Evolutionary conservation across 208 protist species (phyloP).

Genomic region (Leishmania lainsoni): DNA sequence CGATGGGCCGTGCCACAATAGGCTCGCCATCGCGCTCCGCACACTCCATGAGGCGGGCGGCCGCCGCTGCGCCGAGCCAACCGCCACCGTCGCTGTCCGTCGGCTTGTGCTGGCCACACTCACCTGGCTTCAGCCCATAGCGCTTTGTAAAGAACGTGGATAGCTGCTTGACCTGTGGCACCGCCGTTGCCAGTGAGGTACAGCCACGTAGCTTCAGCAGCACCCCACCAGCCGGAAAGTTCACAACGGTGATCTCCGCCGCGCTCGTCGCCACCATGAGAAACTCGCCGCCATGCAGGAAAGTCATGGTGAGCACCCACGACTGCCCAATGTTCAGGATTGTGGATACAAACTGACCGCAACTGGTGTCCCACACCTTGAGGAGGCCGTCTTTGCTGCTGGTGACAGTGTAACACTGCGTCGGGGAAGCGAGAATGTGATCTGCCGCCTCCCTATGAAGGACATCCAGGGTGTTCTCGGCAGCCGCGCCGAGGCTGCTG

Average conservation of each 20-base stretch:
- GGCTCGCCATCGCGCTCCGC: constrained; percentile 35
- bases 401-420: constrained; percentile 54
- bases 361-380: constrained; percentile 71
- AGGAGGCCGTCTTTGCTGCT: constrained; percentile 81
- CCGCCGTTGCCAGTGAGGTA: constrained; percentile 54
- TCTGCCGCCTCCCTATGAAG: constrained; percentile 71
- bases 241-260: constrained; percentile 81
- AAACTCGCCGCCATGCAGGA: constrained; percentile 73
- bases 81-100: constrained; percentile 33
- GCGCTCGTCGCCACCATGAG: constrained; percentile 80
- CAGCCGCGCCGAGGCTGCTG: constrained; percentile 30
- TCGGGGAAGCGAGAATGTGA: constrained; percentile 50
- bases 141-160: constrained; percentile 54
- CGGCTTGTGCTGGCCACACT: constrained; percentile 66
- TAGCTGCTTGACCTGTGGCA: constrained; percentile 56
- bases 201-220: constrained; percentile 85
- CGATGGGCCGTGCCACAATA: constrained; percentile 59
- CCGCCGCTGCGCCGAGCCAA: constrained; percentile 48
- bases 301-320: constrained; percentile 78
- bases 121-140: constrained; percentile 77
- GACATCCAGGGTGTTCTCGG: constrained; percentile 51
- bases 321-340: constrained; percentile 68
- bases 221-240: constrained; percentile 61
- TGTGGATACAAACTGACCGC: constrained; percentile 64
- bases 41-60: constrained; percentile 42